phyloP scores from a whole-genome alignment of 129 eudicot genomes.

The Flaveria bidentis region DNA sequence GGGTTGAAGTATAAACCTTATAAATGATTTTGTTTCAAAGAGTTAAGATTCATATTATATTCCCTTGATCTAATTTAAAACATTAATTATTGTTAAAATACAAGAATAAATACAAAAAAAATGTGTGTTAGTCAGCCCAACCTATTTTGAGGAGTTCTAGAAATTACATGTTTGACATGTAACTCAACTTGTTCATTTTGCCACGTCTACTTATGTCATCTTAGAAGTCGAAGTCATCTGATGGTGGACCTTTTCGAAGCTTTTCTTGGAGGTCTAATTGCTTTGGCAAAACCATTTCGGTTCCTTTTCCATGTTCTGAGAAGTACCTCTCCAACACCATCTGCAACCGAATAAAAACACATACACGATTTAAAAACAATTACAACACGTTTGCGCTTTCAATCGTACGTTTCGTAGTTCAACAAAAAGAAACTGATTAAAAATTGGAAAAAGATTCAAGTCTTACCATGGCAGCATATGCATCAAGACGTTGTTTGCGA shows the following conservation, averaged over 20 bases:
- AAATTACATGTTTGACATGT: conserved; percentile 1
- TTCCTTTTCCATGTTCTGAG: conserved; percentile 54
- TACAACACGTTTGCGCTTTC: neutral
- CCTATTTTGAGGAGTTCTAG: neutral
- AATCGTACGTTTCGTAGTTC: neutral
- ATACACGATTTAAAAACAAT: neutral
- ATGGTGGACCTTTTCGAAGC: conserved; percentile 63
- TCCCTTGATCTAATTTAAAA: neutral
- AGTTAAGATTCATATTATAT: neutral
- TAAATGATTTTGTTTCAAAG: too few relatives aligned
- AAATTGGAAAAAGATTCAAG: neutral
- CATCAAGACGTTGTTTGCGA: conserved; percentile 67
- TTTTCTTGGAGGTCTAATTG: conserved; percentile 76
- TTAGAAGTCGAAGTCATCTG: conserved; percentile 44
- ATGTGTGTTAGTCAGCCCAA: neutral
- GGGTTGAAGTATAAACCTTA: too few relatives aligned
- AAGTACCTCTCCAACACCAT: conserved; percentile 88
- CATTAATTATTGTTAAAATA: neutral
- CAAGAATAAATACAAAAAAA: neutral
- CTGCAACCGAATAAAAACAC: conserved; percentile 34
- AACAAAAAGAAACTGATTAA: neutral
- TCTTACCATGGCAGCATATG: conserved; percentile 89
- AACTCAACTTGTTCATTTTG: neutral
- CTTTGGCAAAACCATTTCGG: conserved; percentile 82
- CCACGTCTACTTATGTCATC: conserved; percentile 14